A percentile compares a stretch with the other conserved stretches of the same genome.
phyloP scores from a whole-genome alignment of 257 asterid genomes.

The Mitragyna speciosa region DNA sequence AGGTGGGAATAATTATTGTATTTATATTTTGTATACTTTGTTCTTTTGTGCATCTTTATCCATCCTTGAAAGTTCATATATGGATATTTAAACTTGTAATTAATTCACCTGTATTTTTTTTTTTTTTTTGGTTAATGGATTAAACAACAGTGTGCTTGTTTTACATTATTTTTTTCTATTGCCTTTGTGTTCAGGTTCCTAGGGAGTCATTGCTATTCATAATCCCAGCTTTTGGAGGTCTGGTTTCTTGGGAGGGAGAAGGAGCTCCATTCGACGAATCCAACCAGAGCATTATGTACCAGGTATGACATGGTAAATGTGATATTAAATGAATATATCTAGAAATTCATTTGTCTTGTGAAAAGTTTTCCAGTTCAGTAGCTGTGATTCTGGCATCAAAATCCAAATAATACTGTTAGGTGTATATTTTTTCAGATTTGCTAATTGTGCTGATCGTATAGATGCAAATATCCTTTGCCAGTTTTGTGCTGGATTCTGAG shows the following conservation, averaged over 20 bases:
- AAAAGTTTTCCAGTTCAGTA: not conserved
- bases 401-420: not conserved
- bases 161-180: not conserved
- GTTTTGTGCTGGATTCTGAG: not conserved
- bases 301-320: conserved; percentile 43
- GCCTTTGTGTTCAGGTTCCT: conserved; percentile 61
- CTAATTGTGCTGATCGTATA: not conserved
- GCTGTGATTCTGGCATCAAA: not conserved
- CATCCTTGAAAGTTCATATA: not conserved
- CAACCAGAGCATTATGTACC: conserved; percentile 82
- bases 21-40: not conserved
- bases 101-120: not conserved
- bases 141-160: not conserved
- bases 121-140: too few relatives aligned
- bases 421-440: not conserved
- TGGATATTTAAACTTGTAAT: not conserved
- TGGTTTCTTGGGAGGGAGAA: conserved; percentile 97
- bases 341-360: not conserved
- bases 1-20: conserved; percentile 43
- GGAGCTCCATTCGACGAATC: conserved; percentile 89
- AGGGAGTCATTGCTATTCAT: conserved; percentile 85
- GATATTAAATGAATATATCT: not conserved
- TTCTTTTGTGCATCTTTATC: not conserved
- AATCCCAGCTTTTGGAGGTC: conserved; percentile 94
- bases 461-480: not conserved